phyloP scores from a whole-genome alignment of 495 filamentous ascomycete species.

The Hypoxylon lienhwacheense region DNA sequence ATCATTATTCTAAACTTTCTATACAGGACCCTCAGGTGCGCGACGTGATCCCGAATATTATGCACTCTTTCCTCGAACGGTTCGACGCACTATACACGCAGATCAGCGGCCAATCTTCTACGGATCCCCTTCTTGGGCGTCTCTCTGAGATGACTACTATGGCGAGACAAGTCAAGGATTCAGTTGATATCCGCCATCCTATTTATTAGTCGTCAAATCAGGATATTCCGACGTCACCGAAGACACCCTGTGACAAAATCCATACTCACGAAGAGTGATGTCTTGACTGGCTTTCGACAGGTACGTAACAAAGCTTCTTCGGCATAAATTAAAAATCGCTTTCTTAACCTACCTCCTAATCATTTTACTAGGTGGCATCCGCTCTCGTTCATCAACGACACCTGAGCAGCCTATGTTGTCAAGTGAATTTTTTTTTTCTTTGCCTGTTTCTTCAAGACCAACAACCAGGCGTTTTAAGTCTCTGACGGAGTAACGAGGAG shows the following conservation, averaged over 20 bases:
- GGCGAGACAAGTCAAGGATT: constrained; percentile 26
- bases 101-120: constrained; percentile 61
- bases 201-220: constrained; percentile 15
- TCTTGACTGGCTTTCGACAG: background rate
- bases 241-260: background rate
- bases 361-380: background rate
- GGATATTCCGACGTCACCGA: background rate
- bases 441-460: background rate
- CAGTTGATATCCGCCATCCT: constrained; percentile 1
- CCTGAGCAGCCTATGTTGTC: no score
- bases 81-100: constrained; percentile 71
- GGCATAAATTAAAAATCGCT: background rate
- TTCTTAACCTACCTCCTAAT: background rate
- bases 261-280: background rate
- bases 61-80: constrained; percentile 70
- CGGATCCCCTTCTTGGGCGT: constrained; percentile 50
- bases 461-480: constrained; percentile 4
- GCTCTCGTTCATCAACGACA: no score
- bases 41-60: constrained; percentile 71
- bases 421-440: background rate
- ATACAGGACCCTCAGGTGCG: constrained; percentile 72
- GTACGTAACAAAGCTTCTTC: constrained; percentile 6
- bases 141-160: constrained; percentile 33
- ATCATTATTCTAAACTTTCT: constrained; percentile 24
- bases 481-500: background rate